Evolutionary conservation across 1,284 basidiomycete species (phyloP), one percentile per base, ranked within the genome.

Genomic region (Gomphus sp.): DNA sequence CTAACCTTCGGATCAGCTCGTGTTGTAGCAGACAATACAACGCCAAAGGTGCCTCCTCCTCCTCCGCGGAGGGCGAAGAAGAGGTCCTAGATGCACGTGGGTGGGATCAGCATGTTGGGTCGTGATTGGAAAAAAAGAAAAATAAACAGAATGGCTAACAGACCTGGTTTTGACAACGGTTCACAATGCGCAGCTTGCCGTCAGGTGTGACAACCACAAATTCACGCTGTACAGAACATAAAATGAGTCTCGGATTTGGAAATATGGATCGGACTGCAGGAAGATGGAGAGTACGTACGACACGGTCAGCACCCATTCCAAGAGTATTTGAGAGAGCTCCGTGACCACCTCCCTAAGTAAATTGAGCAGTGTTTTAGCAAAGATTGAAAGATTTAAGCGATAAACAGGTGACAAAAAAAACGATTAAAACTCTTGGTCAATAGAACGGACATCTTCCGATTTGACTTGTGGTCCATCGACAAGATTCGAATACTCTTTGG

Each of bases 301-400:
- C 66, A 39, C 66, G 63, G 50, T 68, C 66, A 6, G 63, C 66
- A 10, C 67, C 67, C 14, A 68, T 47, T 9, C 67, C 67, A 34
- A 69, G 68, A 2, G 70, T 66, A 2, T 70, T 70, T 3, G 69
- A 69, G 6, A 79, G 63, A 16, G 75, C 67, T 28, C 76, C 71
- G 62, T 80, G 78, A 1, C 80, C 79, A 14, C 79, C 79, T n/a
- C 79, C 79, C 73, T 77, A n/a, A n/a, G n/a, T n/a, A n/a, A n/a
- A n/a, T n/a, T n/a, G n/a, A n/a, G n/a, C n/a, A n/a, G n/a, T n/a
- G n/a, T n/a, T n/a, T n/a, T n/a, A n/a, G n/a, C n/a, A n/a, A n/a
- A n/a, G n/a, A n/a, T n/a, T n/a, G n/a, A n/a, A n/a, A n/a, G n/a
- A n/a, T n/a, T n/a, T n/a, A n/a, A n/a, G n/a, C n/a, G n/a, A n/a